Evolutionary conservation across 169 alveolate genomes (phyloP), one percentile per base, ranked within the genome.

Genomic region (Babesia divergens): DNA sequence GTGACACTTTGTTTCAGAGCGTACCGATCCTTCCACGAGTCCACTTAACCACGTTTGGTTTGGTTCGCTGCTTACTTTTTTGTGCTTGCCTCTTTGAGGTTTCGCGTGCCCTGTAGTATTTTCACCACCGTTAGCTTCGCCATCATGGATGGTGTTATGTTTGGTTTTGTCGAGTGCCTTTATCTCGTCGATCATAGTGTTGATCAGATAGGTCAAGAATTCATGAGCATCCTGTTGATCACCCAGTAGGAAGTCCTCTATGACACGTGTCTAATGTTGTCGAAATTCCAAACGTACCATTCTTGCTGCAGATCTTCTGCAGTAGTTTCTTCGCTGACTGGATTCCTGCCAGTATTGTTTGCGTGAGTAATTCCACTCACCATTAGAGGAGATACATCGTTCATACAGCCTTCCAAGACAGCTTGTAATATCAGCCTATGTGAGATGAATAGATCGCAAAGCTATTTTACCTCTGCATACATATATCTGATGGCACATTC

Each of bases 211-310:
- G 26, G 82, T 77, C 29, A 65, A 31, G 43, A 77, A 77, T 34
- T 77, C 86, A 16, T 77, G 86, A 7, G 86, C 86, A 22, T 77
- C 86, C 51, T 77, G 82, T 40, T 67, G 86, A 32, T 53, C 75
- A 1, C 86, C 86, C 67, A 77, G 43, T 18, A 67, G 49, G 46
- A 67, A 67, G 38, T 32, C 80, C 20, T 54, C 82, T 77, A 1
- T 13, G 18, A 9, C 8, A 56, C 6, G 16, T 31, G 32, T n/a
- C 6, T 4, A 3, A 14, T 7, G 0, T 6, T 31, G n/a, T 22
- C 20, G 16, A 24, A n/a, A 35, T 31, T 28, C 6, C 0, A 18
- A 2, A 40, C 72, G 9, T 28, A 76, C 85, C 85, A 6, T 56
- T 76, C 20, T 53, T 52, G 24, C 51, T 54, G 46, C 74, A 64